These are phyloP conservation scores for Raphidocelis subcapitata DNA, from an alignment of 139 green algal species.

Conservation along the genomic window DNA sequence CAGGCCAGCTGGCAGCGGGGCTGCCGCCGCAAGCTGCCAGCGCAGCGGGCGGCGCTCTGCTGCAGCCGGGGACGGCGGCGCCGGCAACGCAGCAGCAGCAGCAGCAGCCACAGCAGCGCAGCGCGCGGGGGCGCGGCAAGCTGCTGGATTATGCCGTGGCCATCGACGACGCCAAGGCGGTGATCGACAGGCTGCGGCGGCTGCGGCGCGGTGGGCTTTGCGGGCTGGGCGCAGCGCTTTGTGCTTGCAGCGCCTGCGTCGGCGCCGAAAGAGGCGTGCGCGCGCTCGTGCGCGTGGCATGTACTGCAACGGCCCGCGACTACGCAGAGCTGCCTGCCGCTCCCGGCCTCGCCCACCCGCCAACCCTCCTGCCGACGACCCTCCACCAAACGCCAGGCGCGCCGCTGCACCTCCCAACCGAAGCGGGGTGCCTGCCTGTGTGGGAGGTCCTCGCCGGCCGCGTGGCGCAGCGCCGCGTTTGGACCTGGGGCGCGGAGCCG, in stretches of 20 bases:
- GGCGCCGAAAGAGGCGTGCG: too few species aligned
- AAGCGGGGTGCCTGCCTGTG: constrained; percentile 14
- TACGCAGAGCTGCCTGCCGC: not conserved
- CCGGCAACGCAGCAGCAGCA: not conserved
- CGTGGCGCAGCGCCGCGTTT: constrained; percentile 20
- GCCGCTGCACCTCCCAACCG: constrained; percentile 5
- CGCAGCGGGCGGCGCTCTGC: not conserved
- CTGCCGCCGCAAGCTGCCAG: not conserved
- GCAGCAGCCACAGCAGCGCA: not conserved
- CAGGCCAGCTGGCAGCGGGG: not conserved
- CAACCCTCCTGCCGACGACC: not conserved
- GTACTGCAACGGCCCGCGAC: too few species aligned
- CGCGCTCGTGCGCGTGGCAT: too few species aligned
- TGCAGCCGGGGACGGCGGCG: not conserved
- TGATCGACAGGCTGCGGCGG: constrained; percentile 1
- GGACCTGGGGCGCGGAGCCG: constrained; percentile 8
- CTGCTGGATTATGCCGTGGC: constrained; percentile 20
- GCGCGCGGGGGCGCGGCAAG: not conserved
- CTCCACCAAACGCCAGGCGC: not conserved
- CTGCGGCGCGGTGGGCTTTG: constrained; percentile 5
- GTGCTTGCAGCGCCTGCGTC: too few species aligned
- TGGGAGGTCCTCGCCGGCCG: constrained; percentile 19
- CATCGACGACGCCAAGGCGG: constrained; percentile 15
- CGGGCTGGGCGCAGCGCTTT: not conserved
- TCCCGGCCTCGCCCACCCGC: not conserved